phyloP scores from a whole-genome alignment of 768 basidiomycete species.

The Hygrocybe coccinea region DNA sequence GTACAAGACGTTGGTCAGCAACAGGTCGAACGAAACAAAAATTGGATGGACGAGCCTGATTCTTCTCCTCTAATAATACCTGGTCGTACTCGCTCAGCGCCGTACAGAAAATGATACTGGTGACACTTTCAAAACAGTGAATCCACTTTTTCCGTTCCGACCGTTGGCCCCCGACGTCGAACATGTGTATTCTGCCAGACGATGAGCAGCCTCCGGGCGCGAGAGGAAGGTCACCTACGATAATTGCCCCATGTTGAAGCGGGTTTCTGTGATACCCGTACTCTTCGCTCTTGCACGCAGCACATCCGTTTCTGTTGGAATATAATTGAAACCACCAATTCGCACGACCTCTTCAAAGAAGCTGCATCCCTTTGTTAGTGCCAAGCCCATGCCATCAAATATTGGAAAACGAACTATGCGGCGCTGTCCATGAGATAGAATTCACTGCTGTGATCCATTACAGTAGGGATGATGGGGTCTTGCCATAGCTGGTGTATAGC shows the following conservation, averaged over 20 bases:
- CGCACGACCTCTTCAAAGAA: conserved; percentile 85
- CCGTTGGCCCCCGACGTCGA: conserved; percentile 76
- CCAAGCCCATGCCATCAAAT: not conserved
- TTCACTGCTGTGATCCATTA: conserved; percentile 59
- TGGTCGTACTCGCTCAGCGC: conserved; percentile 60
- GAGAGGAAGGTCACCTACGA: conserved; percentile 38
- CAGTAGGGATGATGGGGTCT: conserved; percentile 55
- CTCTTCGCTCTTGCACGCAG: conserved; percentile 85
- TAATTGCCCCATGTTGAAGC: conserved; percentile 65
- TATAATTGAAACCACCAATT: conserved; percentile 75
- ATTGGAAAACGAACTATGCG: conserved; percentile 56
- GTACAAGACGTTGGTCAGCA: not conserved
- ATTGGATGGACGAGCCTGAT: conserved; percentile 53
- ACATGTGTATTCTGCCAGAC: conserved; percentile 55
- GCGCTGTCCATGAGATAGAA: conserved; percentile 98
- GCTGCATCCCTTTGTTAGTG: conserved; percentile 33
- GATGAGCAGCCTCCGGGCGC: not conserved
- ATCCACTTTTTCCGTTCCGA: conserved; percentile 83
- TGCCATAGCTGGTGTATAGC: conserved; percentile 68
- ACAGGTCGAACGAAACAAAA: not conserved
- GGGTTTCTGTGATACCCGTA: conserved; percentile 85
- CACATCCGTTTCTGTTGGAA: conserved; percentile 83
- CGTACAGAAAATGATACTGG: conserved; percentile 63
- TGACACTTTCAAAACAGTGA: conserved; percentile 59
- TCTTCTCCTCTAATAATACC: conserved; percentile 57